Base-by-base conservation (phyloP, 805 yeast species). In the Saccharomycopsis capsularis region DNA sequence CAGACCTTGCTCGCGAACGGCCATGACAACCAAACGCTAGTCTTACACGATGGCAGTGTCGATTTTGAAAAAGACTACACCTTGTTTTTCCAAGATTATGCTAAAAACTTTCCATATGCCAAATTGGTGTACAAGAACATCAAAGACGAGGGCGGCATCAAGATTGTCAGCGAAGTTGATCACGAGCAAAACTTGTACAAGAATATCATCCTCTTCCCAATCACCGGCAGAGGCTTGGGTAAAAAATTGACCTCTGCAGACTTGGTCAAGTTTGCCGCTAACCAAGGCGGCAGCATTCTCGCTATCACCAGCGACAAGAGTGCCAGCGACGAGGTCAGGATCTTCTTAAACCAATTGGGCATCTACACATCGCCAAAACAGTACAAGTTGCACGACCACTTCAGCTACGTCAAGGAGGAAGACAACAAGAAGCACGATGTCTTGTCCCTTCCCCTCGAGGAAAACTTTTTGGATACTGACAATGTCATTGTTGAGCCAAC, bases 351-450 rank as follows among this genome's bases (percentile, higher is more conserved):
- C 59, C 88, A 90, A 62, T 66, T 90, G 55, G 99, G 96, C 29
- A 81, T 93, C 45, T 77, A 71, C 59, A 85, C 96, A 50, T 76
- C 93, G 43, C 95, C 96, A 51, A 84, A 79, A 60, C 82, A 79
- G 44, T 80, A 77, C 62, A 63, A 69, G 47, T 67, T 83, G 40
- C 63, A 73, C 5, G 95, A 89, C 63, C 82, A 84, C 63, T 87
- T 87, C 67, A 61, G 64, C 50, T 57, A 59, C 24, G 64, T 57
- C 18, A 59, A 58, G 4, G 63, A 40, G 35, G 45, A 46, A 25
- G 57, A 57, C 22, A 62, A 59, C 46, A 62, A 59, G 11, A 51
- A 24, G 18, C 59, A 50, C 24, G 61, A 54, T n/a, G 40, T 43
- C 5, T 51, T 65, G 25, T 52, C 51, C 5, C 34, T 56, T 1